Evolutionary conservation across 83 land plant species (phyloP), one percentile per base, ranked within the genome.

Genomic region (Picea abies): DNA sequence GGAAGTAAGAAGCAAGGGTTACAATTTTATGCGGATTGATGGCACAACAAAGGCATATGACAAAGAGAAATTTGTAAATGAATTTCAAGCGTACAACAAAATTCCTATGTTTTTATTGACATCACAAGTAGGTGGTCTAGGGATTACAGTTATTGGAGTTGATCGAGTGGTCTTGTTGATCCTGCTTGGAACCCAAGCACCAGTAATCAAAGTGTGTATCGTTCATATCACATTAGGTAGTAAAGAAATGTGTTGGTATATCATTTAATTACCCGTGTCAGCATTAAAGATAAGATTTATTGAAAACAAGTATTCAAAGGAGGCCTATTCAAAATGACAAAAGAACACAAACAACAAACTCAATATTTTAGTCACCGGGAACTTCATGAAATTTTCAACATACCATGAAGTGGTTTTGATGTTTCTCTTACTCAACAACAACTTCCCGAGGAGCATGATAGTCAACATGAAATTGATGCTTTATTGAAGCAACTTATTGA

Each of bases 181-280:
- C 7, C 47, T 44, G 47, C 5, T 44, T 44, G 47, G 9, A 44
- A 5, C 47, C 47, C 47, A 44, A 97, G 98, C 72, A 96, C 92
- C 22, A 99, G 96, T 85, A 96, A 92, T 80, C 99, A 98, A 82
- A 96, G 97, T 89, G 99, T 98, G 26, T 99, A 98, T 81, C 92
- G 99, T 69, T 99, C 99, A 68, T 98, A 98, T 84, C 89, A 99
- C 58, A 98, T 98, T 82, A 99, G 99, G 69, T 99, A 98, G 84
- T 89, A 79, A 81, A 92, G 89, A 76, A 97, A 98, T 90, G 99
- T 98, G 7, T 60, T 98, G 61, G 99, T 98, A n/a, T 96, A 98
- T 61, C 92, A 98, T 60, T 79, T 98, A 37, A 98, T 98, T 97
- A 98, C 99, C 17, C 91, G 95, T 81, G 97, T 97, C 5, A 98